Base-by-base conservation (phyloP, 352 stramenopile species). In the Globisporangium rhizosaccharum region DNA sequence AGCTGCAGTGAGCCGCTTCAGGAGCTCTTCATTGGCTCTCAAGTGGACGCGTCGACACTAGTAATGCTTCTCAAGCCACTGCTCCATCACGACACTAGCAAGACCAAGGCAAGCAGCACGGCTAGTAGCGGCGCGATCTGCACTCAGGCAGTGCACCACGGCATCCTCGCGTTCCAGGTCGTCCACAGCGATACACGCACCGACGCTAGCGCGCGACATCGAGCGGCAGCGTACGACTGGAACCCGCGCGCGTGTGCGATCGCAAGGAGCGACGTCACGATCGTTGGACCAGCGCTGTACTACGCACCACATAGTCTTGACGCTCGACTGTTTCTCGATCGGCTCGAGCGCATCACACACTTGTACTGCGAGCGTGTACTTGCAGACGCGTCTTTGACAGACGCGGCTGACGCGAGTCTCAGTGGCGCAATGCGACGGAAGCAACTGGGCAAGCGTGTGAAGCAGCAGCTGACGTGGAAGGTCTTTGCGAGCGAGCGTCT, bases 381-480 rank as follows among this genome's bases (percentile, higher is more conserved):
- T 10, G 26, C 17, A 11, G 4, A 17, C 14, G 18, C 18, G 15
- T 1, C 11, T 14, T n/a, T 46, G 41, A 14, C 41, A 20, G 41
- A 17, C 41, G 20, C 17, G n/a, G 33, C 51, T 17, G 42, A 49
- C 18, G 15, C 51, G 50, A 57, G 51, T 46, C 39, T 4, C 20
- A 57, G 14, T 25, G 23, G 3, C 10, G 46, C 28, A 18, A 37
- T 17, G 6, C 45, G 47, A 12, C 15, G 53, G 11, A 61, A 53
- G 18, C 47, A 58, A 9, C 18, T 48, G 15, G 49, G 59, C 6
- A 50, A n/a, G 14, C 51, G 33, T 2, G 42, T 55, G 28, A 72
- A 72, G 5, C 79, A 83, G 44, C 72, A 78, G 30, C 57, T 90
- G 1, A 62, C 71, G 4, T 90, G 81, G 81, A 90, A 88, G 20